Base-by-base conservation (phyloP, 2,329 filamentous ascomycete genomes). In the Aspergillus sclerotialis region DNA sequence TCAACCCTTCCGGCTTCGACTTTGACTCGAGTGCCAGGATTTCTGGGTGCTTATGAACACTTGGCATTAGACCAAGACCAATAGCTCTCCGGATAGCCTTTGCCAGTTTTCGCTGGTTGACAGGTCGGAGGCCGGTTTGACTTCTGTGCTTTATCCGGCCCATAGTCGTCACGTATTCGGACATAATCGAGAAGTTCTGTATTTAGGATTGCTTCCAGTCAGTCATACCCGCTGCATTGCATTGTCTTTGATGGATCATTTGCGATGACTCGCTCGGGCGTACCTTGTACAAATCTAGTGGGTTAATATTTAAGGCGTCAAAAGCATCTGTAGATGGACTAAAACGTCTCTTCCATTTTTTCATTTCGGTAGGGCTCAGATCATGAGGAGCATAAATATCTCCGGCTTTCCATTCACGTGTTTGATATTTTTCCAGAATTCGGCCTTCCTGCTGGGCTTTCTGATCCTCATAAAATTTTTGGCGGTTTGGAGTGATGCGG, bases 311-410 rank as follows among this genome's bases (percentile, higher is more conserved):
- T 54, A 95, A 60, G 25, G 81, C 67, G 60, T 95, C 88, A 45
- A 95, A 78, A 5, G 84, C 76, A 60, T 98, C 90, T 35, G 58
- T 69, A 26, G 70, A 66, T 40, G 74, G 74, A 44, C 60, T 64
- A 36, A 67, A 61, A 45, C 64, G 65, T 56, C 65, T 70, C 60
- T 74, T 79, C 82, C 84, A 94, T 70, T 94, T 94, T 55, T 66
- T 65, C 78, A 84, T 82, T 73, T 95, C 89, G 23, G 69, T 66
- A 15, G 79, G 72, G 36, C 78, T 82, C 56, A 98, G 62, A 63
- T 98, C 92, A 56, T 89, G 84, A 21, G 92, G 92, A 39, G 88
- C 76, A 65, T 96, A 96, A 33, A 95, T 73, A 56, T 96, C 89
- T 48, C 92, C 92, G 1, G 68, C 52, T 50, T 72, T 70, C 82